Base-by-base conservation (phyloP, 2,329 filamentous ascomycete genomes). In the Cladosporium sp. region DNA sequence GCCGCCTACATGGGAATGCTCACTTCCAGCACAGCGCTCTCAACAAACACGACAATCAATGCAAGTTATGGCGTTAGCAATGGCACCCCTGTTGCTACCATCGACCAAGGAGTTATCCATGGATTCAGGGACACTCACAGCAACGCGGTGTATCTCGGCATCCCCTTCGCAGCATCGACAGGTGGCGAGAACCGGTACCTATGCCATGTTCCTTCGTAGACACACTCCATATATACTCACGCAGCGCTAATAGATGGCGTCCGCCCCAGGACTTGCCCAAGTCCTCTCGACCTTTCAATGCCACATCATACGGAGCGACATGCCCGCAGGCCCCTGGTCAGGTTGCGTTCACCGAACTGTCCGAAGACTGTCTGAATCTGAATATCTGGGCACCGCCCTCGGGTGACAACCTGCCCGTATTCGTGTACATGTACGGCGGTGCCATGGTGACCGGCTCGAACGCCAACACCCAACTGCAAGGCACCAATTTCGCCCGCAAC, bases 361-460 rank as follows among this genome's bases (percentile, higher is more conserved):
- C 48, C 13, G 81, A 84, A 60, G 77, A 83, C 56, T 84, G 82
- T 53, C 70, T 84, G 4, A 81, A 78, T 31, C 66, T 84, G 54
- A 84, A 83, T 57, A 72, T 85, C 9, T 71, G 84, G 37, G 72
- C 80, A 3, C 79, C 49, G 1, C 34, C 42, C 9, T 37, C 38
- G 1, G 48, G 40, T 5, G 33, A 37, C 18, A 35, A 46, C n/a
- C 70, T 84, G 1, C 81, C 80, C 0, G 78, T 83, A 4, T 74
- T 73, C n/a, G 71, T 85, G 2, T 84, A 83, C 62, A 68, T 86
- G 34, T 82, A 85, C 62, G 83, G 83, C 43, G 83, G 83, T 1
- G 77, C 73, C 4, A 86, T 85, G 70, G 62, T 61, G 18, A 52
- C 49, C 16, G 55, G 63, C 33, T 56, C 54, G 9, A 58, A 53